Evolutionary conservation across 2,329 filamentous ascomycete genomes (phyloP), one percentile per base, ranked within the genome.

Genomic region (Colletotrichum tabaci): DNA sequence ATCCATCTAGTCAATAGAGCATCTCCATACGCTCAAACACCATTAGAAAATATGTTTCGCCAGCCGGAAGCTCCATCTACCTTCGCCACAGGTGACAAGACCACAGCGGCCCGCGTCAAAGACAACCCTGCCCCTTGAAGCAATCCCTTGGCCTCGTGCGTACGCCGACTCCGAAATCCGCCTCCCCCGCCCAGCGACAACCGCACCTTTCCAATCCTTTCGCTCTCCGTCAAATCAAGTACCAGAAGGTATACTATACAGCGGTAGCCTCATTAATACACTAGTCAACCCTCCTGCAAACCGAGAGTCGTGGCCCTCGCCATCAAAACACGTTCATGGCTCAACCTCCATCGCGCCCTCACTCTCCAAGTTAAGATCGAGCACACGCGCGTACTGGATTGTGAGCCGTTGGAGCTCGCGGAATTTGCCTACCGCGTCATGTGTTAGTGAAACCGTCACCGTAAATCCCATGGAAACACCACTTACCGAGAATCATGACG

Each of bases 391-490:
- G 80, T 98, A 98, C 74, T 97, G 96, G 35, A 98, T 94, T n/a
- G 94, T 98, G 52, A 98, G 89, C 35, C 96, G 89, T 81, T 99
- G 96, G 40, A 99, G 86, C 79, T 98, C 97, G 67, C 96, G 92
- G 82, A 96, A 96, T 91, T 98, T 98, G 71, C 94, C 95, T 97
- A 76, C 66, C 42, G 4, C 44, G 3, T 35, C 9, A 4, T 26
- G 12, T 56, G 77, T 86, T 80, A 87, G 82, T 52, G 64, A 30
- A 3, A 30, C 49, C 42, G 12, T 3, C 7, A 21, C 13, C 38
- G 8, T 35, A 38, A 46, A 6, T 50, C n/a, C 30, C 23, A 42
- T 35, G 18, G 64, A 12, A 40, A 61, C 47, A 50, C 61, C 75
- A 87, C 90, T 83, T 89, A 96, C 96, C 96, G 53, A 99, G 88